These are phyloP conservation scores for Veloporphyrellus conicus DNA, from an alignment of 1,284 basidiomycete genomes.

Conservation along the genomic window DNA sequence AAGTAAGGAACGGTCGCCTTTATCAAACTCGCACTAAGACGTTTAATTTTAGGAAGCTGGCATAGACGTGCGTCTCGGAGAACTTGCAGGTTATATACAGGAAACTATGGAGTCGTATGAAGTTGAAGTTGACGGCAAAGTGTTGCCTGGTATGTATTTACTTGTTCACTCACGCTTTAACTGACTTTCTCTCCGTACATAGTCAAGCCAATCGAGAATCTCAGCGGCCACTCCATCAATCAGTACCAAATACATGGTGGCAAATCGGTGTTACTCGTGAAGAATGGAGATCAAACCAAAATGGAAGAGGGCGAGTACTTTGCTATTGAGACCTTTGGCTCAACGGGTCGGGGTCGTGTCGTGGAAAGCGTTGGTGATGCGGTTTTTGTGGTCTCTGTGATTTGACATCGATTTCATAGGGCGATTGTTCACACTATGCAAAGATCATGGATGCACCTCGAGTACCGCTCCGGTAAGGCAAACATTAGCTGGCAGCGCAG, in stretches of 20 bases:
- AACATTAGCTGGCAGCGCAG: background rate
- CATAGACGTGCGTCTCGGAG: slow-evolving; percentile 92
- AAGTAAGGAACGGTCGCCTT: slow-evolving; percentile 41
- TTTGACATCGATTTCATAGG: slow-evolving; percentile 43
- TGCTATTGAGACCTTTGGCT: slow-evolving; percentile 98
- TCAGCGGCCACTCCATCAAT: slow-evolving; percentile 89
- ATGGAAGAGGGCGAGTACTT: slow-evolving; percentile 99
- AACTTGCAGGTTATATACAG: slow-evolving; percentile 89
- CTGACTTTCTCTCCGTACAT: slow-evolving; percentile 3
- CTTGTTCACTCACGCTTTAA: slow-evolving; percentile 1
- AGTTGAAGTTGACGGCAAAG: slow-evolving; percentile 85
- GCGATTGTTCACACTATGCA: slow-evolving; percentile 94
- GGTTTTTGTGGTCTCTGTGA: slow-evolving; percentile 3
- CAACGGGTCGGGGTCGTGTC: slow-evolving; percentile 92
- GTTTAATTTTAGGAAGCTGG: slow-evolving; percentile 76
- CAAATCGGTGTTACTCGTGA: slow-evolving; percentile 89
- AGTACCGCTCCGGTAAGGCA: slow-evolving; percentile 61
- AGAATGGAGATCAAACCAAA: slow-evolving; percentile 84
- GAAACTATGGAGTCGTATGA: slow-evolving; percentile 99
- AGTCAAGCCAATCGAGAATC: slow-evolving; percentile 90
- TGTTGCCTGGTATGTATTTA: slow-evolving; percentile 66
- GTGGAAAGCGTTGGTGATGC: slow-evolving; percentile 65
- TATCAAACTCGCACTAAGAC: slow-evolving; percentile 12
- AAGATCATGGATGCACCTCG: slow-evolving; percentile 65
- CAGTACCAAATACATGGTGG: slow-evolving; percentile 84